Conservation (phyloP, 257 asterid genomes). For the Solanum microdontum region DNA sequence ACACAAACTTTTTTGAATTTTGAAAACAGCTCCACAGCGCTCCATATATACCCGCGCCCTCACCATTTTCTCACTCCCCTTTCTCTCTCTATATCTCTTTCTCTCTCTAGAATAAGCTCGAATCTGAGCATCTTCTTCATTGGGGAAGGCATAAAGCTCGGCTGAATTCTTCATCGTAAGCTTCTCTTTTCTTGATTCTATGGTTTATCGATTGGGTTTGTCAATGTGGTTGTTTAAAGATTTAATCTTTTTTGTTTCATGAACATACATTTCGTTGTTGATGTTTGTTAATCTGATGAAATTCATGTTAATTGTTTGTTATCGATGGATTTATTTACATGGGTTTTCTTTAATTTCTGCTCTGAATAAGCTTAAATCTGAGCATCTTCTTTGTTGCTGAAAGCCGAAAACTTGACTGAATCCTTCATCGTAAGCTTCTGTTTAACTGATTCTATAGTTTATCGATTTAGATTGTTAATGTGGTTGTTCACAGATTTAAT, state of each 20-base stretch:
- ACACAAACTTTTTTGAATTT: conserved; percentile 19
- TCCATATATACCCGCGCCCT: conserved; percentile 25
- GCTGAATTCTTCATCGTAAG: conserved; percentile 7
- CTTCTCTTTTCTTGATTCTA: background rate
- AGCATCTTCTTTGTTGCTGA: background rate
- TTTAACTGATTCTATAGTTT: background rate
- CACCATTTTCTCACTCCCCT: background rate
- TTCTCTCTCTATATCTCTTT: background rate
- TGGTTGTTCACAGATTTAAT: background rate
- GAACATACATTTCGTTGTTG: background rate
- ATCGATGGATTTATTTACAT: background rate
- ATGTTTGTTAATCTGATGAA: background rate
- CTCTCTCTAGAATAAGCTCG: background rate
- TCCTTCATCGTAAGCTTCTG: background rate
- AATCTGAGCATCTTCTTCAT: background rate
- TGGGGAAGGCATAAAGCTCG: background rate
- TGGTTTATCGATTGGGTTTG: background rate
- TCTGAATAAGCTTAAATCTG: background rate
- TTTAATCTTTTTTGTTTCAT: background rate
- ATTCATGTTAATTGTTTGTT: background rate
- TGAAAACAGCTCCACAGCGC: conserved; percentile 23
- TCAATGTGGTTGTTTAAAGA: background rate
- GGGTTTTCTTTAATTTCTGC: background rate
- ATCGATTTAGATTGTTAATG: background rate
- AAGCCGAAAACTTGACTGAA: background rate